phyloP scores from a whole-genome alignment of 2,329 filamentous ascomycete species.

The Blastomyces emzantsi region DNA sequence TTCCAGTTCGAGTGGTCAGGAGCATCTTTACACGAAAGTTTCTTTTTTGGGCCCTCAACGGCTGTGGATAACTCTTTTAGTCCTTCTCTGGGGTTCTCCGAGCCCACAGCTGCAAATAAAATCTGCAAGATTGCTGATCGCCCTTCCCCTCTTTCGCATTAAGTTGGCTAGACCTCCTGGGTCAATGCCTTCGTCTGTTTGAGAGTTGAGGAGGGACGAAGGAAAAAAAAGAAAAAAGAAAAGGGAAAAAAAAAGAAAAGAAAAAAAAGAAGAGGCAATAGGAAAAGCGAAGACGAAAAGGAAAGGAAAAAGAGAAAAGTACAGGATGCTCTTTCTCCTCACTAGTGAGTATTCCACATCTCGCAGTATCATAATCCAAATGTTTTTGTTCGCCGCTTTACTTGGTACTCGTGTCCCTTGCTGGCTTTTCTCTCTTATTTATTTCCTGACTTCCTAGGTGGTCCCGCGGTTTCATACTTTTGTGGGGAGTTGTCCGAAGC shows the following conservation, averaged over 20 bases:
- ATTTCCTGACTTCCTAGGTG: neutral
- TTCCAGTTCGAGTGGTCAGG: neutral
- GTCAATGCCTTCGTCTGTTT: constrained; percentile 4
- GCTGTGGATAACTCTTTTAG: neutral
- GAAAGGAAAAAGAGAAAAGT: neutral
- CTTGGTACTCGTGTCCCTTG: neutral
- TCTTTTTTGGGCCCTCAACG: neutral
- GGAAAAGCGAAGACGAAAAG: neutral
- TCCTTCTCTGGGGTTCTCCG: neutral
- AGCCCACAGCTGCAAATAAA: constrained; percentile 1
- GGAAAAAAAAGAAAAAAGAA: neutral
- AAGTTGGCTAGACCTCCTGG: constrained; percentile 6
- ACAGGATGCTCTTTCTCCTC: neutral
- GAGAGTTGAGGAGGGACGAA: neutral
- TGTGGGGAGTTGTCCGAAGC: constrained; percentile 7
- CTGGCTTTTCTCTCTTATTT: neutral
- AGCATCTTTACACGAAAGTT: neutral
- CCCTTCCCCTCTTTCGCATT: constrained; percentile 5
- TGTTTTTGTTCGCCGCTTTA: neutral
- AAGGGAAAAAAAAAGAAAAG: neutral
- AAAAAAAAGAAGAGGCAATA: neutral
- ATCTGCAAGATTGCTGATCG: constrained; percentile 6
- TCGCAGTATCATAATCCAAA: neutral
- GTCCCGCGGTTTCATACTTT: neutral
- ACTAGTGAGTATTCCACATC: neutral